phyloP scores from a whole-genome alignment of 192 early-diverging fungal genomes.

The Backusella circina region DNA sequence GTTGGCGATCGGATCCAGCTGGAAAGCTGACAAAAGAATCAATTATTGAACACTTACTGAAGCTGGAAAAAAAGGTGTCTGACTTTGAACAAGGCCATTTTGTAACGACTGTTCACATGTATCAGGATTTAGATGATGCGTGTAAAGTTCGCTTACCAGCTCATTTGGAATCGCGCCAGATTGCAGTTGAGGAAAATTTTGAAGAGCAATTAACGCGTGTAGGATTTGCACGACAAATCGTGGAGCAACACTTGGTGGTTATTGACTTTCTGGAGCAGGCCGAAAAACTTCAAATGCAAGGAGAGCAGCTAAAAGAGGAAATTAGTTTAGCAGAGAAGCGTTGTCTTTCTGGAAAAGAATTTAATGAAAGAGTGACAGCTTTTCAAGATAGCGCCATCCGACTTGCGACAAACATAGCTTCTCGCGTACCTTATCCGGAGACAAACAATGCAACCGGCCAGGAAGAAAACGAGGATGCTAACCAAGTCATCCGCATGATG shows the following conservation, averaged over 20 bases:
- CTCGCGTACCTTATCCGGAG: slow-evolving; percentile 21
- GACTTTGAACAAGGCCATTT: slow-evolving; percentile 27
- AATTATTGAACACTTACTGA: background rate
- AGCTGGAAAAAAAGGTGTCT: background rate
- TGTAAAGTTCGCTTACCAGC: slow-evolving; percentile 23
- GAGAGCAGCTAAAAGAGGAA: slow-evolving; percentile 14
- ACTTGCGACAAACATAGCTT: slow-evolving; percentile 18
- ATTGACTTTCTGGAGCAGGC: slow-evolving; percentile 30
- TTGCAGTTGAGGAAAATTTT: slow-evolving; percentile 31
- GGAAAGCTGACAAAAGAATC: background rate
- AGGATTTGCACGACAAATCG: slow-evolving; percentile 31
- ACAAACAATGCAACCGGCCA: slow-evolving; percentile 3
- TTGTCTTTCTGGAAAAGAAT: background rate
- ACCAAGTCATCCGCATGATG: slow-evolving; percentile 15
- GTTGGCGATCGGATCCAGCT: slow-evolving; percentile 9
- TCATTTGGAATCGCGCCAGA: slow-evolving; percentile 29
- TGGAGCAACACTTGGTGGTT: slow-evolving; percentile 33
- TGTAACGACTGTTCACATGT: slow-evolving; percentile 22
- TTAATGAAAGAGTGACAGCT: slow-evolving; percentile 4
- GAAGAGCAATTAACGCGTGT: slow-evolving; percentile 21
- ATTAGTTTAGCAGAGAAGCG: slow-evolving; percentile 12
- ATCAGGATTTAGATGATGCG: slow-evolving; percentile 36
- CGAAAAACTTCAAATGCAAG: slow-evolving; percentile 12
- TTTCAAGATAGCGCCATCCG: slow-evolving; percentile 21
- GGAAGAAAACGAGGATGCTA: slow-evolving; percentile 20